Evolutionary conservation across 805 yeast species (phyloP).

Genomic region (Kuraishia cidri): DNA sequence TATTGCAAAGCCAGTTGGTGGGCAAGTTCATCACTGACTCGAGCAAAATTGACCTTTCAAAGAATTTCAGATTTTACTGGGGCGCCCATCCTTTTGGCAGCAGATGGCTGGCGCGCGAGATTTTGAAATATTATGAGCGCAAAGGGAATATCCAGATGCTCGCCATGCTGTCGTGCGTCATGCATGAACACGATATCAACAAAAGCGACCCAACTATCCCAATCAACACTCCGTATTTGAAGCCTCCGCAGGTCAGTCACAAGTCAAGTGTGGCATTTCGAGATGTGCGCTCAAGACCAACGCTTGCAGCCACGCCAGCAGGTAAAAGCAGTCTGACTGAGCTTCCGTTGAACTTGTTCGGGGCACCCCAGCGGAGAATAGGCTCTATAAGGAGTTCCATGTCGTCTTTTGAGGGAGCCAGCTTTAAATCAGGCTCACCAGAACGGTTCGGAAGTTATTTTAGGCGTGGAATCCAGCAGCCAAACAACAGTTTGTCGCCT

Average conservation of each 20-base stretch:
- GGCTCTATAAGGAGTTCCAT: conserved; percentile 7
- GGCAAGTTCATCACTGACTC: conserved; percentile 8
- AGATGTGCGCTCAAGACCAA: no score
- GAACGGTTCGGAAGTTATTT: conserved; percentile 13
- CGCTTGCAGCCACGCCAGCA: background rate
- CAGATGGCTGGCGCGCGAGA: conserved; percentile 50
- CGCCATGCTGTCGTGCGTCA: conserved; percentile 76
- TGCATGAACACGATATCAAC: conserved; percentile 33
- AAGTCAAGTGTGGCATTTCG: background rate
- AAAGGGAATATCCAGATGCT: conserved; percentile 77
- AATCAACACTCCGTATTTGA: conserved; percentile 33
- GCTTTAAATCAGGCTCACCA: conserved; percentile 18
- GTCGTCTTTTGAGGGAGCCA: conserved; percentile 7
- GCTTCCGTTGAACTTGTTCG: no score
- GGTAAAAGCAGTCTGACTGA: background rate
- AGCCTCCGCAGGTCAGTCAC: conserved; percentile 1
- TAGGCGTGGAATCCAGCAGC: conserved; percentile 12
- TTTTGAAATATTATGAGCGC: conserved; percentile 56
- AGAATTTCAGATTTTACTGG: conserved; percentile 34
- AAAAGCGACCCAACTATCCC: conserved; percentile 24
- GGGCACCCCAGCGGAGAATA: conserved; percentile 4
- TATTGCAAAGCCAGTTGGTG: conserved; percentile 7
- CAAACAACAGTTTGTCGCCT: background rate
- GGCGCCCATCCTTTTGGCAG: conserved; percentile 75
- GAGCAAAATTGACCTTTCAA: conserved; percentile 5